phyloP scores from a whole-genome alignment of 495 filamentous ascomycete species.

The Aspergillus incahuasiensis region DNA sequence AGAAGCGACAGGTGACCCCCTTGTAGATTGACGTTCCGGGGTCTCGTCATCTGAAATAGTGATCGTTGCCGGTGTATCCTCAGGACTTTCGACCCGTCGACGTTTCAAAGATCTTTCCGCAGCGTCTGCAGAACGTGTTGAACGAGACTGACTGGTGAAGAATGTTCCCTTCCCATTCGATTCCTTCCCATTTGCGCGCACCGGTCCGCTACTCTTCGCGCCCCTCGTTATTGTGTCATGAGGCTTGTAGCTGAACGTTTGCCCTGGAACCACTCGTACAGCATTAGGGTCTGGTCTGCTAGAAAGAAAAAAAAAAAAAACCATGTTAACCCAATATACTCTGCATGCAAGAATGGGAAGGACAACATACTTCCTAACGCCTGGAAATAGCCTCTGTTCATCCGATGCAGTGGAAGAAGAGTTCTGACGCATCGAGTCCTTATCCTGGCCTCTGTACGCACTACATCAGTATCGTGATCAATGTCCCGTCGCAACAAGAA shows the following conservation, averaged over 20 bases:
- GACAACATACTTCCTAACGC: background rate
- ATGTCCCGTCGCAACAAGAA: slow-evolving; percentile 13
- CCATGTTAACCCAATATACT: background rate
- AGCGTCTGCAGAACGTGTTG: slow-evolving; percentile 13
- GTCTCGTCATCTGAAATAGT: slow-evolving; percentile 14
- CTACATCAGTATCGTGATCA: slow-evolving; percentile 6
- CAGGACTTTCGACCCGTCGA: slow-evolving; percentile 22
- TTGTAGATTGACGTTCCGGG: slow-evolving; percentile 9
- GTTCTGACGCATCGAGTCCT: slow-evolving; percentile 5
- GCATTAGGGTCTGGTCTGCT: slow-evolving; percentile 17
- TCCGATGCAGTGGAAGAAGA: slow-evolving; percentile 1
- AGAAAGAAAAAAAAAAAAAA: background rate
- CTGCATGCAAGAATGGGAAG: background rate
- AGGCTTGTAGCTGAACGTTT: slow-evolving; percentile 22
- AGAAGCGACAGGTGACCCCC: slow-evolving; percentile 8
- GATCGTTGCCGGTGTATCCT: background rate
- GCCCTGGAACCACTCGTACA: slow-evolving; percentile 21
- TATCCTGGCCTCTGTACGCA: slow-evolving; percentile 5
- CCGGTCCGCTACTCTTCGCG: slow-evolving; percentile 35
- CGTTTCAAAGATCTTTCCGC: slow-evolving; percentile 30
- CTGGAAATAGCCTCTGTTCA: slow-evolving; percentile 18
- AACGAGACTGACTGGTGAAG: background rate
- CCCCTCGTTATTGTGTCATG: slow-evolving; percentile 28
- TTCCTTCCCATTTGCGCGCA: slow-evolving; percentile 28
- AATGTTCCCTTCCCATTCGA: background rate